These are phyloP conservation scores for Kwoniella sp. DNA, from an alignment of 768 basidiomycete species.

Conservation along the genomic window DNA sequence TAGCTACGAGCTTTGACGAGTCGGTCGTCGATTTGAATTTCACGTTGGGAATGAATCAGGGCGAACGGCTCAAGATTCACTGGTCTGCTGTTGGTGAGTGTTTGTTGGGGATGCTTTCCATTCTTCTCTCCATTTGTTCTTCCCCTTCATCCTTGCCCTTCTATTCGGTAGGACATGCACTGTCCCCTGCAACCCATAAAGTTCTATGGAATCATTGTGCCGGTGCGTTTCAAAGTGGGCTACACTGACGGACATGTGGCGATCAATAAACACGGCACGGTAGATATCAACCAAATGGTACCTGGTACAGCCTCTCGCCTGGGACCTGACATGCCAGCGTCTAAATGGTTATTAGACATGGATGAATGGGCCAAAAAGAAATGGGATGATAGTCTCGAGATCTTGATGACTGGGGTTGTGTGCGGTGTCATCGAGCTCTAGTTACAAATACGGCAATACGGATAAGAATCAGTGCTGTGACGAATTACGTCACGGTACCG, in stretches of 20 bases:
- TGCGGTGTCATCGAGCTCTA: constrained; percentile 46
- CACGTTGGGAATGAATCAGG: constrained; percentile 30
- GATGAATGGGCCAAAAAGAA: constrained; percentile 73
- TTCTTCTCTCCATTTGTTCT: neutral
- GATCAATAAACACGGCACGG: too few species aligned
- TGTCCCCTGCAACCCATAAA: too few species aligned
- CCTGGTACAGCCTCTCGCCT: constrained; percentile 41
- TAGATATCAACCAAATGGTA: constrained; percentile 60
- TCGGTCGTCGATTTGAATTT: constrained; percentile 72
- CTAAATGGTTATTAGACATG: constrained; percentile 72
- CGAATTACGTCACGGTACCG: too few species aligned
- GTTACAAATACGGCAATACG: too few species aligned
- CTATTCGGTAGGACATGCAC: too few species aligned
- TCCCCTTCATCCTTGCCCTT: too few species aligned
- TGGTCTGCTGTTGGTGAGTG: constrained; percentile 80
- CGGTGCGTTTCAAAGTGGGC: neutral
- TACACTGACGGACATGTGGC: neutral
- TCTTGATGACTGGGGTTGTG: constrained; percentile 47
- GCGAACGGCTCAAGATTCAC: constrained; percentile 62
- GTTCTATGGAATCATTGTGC: too few species aligned
- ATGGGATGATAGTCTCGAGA: constrained; percentile 48
- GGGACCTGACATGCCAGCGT: constrained; percentile 59
- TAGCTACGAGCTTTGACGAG: constrained; percentile 79
- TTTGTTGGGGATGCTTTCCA: too few species aligned
- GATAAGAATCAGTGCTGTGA: too few species aligned